Conservation (phyloP, 2,329 filamentous ascomycete species). For the Fusarium sp. region DNA sequence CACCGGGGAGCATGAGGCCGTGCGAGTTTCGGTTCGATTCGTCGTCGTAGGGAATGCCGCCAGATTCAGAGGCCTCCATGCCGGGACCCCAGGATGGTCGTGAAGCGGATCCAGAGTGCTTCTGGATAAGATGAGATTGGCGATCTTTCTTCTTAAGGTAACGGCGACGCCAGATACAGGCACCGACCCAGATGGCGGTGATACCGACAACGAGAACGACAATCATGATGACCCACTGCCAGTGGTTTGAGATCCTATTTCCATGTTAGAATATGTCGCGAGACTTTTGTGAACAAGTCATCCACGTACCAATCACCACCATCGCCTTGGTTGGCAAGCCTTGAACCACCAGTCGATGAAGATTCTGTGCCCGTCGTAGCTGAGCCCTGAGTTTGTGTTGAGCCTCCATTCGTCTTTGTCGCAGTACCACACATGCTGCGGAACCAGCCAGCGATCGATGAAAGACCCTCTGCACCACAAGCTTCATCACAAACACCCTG, state of each 20-base stretch:
- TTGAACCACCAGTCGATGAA: conserved; percentile 16
- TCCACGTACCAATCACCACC: conserved; percentile 61
- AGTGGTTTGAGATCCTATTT: conserved; percentile 74
- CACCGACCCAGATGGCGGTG: conserved; percentile 72
- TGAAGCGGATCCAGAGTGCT: conserved; percentile 54
- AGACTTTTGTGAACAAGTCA: not conserved
- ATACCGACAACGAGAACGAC: conserved; percentile 79
- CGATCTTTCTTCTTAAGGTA: conserved; percentile 77
- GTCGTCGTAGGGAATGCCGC: conserved; percentile 47
- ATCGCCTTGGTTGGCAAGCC: conserved; percentile 44
- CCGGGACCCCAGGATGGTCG: conserved; percentile 53
- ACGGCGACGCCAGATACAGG: conserved; percentile 77
- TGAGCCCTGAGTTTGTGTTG: conserved; percentile 20
- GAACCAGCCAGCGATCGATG: conserved; percentile 77
- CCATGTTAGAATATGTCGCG: conserved; percentile 5
- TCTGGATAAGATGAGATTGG: conserved; percentile 53
- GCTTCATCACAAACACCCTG: conserved; percentile 71
- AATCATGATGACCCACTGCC: conserved; percentile 85
- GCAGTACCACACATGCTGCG: conserved; percentile 69
- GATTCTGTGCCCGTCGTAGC: conserved; percentile 30
- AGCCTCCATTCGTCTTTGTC: conserved; percentile 31
- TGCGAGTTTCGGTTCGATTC: conserved; percentile 45
- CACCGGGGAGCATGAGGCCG: conserved; percentile 39
- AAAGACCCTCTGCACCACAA: conserved; percentile 62
- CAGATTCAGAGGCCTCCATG: conserved; percentile 40